A percentile compares a stretch with the other conserved stretches of the same genome.
These are phyloP conservation scores for Artomyces pyxidatus DNA, from an alignment of 768 basidiomycete species.

Conservation along the genomic window DNA sequence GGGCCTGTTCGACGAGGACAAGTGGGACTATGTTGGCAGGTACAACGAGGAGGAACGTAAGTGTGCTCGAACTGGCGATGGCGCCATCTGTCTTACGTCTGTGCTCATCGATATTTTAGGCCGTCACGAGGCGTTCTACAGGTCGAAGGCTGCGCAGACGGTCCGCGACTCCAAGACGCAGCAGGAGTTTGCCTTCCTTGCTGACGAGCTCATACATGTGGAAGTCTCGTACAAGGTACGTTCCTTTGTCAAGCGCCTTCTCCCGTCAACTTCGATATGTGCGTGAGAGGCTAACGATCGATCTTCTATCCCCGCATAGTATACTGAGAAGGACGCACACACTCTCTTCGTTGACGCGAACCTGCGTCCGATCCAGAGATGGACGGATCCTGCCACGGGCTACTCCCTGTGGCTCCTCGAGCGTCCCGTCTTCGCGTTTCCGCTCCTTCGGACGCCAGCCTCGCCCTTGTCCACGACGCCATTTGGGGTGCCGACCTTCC, in stretches of 20 bases:
- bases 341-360: conserved; percentile 65
- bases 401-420: conserved; percentile 92
- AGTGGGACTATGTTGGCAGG: conserved; percentile 66
- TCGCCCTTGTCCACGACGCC: conserved; percentile 27
- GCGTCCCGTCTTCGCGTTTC: conserved; percentile 75
- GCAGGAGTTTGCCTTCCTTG: conserved; percentile 42
- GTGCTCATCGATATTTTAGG: conserved; percentile 31
- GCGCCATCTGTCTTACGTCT: not conserved
- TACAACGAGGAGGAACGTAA: conserved; percentile 50
- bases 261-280: no score
- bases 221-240: conserved; percentile 84
- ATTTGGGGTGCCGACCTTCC: conserved; percentile 61
- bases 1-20: conserved; percentile 47
- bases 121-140: conserved; percentile 79
- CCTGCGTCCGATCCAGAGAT: conserved; percentile 79
- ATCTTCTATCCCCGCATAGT: conserved; percentile 44
- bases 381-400: conserved; percentile 62
- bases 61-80: conserved; percentile 14
- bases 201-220: conserved; percentile 75
- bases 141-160: conserved; percentile 52
- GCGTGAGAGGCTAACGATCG: not conserved
- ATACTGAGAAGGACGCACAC: conserved; percentile 63
- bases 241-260: not conserved
- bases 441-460: conserved; percentile 39
- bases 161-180: conserved; percentile 42